These are phyloP conservation scores for Neurospora pannonica DNA, from an alignment of 495 filamentous ascomycete genomes.

Conservation along the genomic window DNA sequence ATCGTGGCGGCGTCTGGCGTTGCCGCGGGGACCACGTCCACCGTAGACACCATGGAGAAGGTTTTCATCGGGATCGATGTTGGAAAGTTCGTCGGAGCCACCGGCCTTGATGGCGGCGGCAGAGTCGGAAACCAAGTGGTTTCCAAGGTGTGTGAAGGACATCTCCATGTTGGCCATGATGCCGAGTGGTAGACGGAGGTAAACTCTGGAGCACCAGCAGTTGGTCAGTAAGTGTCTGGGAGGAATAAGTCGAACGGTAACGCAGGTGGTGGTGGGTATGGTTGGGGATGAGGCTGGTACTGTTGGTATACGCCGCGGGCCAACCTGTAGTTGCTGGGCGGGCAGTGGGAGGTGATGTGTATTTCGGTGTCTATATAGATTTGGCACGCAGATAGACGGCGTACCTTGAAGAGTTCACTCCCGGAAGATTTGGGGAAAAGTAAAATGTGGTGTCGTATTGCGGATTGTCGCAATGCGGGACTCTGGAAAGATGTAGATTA, in stretches of 20 bases:
- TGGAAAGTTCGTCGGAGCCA: constrained; percentile 49
- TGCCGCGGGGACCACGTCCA: constrained; percentile 45
- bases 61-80: constrained; percentile 67
- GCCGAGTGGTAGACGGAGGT: background rate
- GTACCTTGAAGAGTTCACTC: background rate
- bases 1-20: constrained; percentile 51
- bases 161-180: constrained; percentile 53
- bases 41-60: constrained; percentile 59
- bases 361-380: background rate
- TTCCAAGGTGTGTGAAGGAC: constrained; percentile 77
- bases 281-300: background rate
- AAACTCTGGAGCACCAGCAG: background rate
- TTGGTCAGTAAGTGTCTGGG: background rate
- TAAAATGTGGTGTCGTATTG: background rate
- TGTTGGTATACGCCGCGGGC: background rate
- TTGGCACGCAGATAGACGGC: background rate
- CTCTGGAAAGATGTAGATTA: background rate
- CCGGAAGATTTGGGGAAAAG: background rate
- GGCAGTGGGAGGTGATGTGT: background rate
- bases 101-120: constrained; percentile 65
- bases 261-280: background rate
- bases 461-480: background rate
- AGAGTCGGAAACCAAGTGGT: constrained; percentile 67
- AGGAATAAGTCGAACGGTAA: background rate
- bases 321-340: background rate